phyloP scores from a whole-genome alignment of 2,329 filamentous ascomycete genomes.

The Microdochium paspali region DNA sequence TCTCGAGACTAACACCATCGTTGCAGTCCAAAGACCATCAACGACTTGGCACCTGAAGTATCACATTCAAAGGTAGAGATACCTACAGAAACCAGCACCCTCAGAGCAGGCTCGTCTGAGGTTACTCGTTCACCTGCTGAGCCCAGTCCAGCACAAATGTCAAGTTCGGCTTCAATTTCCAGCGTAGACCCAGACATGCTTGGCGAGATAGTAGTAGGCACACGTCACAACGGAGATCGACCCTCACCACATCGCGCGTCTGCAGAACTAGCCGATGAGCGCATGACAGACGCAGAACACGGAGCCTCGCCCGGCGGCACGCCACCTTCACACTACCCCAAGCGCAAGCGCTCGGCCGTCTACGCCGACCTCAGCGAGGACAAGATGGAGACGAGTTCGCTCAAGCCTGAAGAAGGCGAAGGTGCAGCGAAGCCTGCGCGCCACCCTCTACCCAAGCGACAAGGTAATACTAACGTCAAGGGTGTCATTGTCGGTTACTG shows the following conservation, averaged over 20 bases:
- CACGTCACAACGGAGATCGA: slow-evolving; percentile 28
- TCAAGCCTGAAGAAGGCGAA: slow-evolving; percentile 20
- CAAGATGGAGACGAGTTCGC: slow-evolving; percentile 27
- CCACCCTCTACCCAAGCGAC: slow-evolving; percentile 15
- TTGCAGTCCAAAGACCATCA: neutral
- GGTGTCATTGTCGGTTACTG: slow-evolving; percentile 47
- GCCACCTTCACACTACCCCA: slow-evolving; percentile 32
- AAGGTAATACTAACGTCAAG: slow-evolving; percentile 25
- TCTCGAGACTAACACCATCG: neutral
- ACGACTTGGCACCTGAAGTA: neutral
- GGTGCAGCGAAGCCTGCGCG: slow-evolving; percentile 7
- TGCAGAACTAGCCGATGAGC: slow-evolving; percentile 31
- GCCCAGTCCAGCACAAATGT: slow-evolving; percentile 33
- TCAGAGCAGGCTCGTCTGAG: neutral
- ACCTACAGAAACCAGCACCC: neutral
- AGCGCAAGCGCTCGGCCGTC: slow-evolving; percentile 44
- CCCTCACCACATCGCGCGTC: slow-evolving; percentile 21
- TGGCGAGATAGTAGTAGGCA: slow-evolving; percentile 42
- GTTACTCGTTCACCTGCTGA: slow-evolving; percentile 23
- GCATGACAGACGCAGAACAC: slow-evolving; percentile 31
- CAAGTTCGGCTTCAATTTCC: slow-evolving; percentile 24
- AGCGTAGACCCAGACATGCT: slow-evolving; percentile 28
- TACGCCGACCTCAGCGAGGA: slow-evolving; percentile 40
- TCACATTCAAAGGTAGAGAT: neutral
- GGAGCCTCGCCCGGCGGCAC: slow-evolving; percentile 17